Conservation (phyloP, 805 yeast species). For the Starmerella etchellsii region DNA sequence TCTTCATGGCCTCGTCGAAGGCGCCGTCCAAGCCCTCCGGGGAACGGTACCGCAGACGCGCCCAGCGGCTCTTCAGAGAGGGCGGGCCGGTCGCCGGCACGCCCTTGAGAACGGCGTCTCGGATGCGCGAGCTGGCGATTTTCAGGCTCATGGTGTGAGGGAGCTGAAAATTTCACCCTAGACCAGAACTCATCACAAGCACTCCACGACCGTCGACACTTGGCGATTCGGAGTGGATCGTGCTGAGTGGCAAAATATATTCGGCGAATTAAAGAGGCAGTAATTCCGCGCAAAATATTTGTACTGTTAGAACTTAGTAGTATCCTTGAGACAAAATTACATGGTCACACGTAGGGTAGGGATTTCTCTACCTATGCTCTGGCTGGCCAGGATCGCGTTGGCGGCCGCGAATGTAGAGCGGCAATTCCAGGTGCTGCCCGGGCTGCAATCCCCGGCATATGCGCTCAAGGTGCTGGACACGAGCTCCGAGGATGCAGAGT, state of each 20-base stretch:
- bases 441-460: conserved; percentile 3
- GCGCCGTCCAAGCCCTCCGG: conserved; percentile 62
- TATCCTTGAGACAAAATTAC: no score
- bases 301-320: no score
- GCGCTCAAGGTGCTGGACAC: neutral
- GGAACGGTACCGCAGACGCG: conserved; percentile 39
- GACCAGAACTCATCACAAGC: no score
- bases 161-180: neutral
- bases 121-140: conserved; percentile 18
- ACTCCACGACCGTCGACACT: no score
- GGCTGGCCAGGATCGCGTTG: neutral
- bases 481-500: neutral
- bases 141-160: conserved; percentile 11
- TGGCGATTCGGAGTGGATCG: no score
- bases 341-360: no score
- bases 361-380: neutral
- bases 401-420: conserved; percentile 3
- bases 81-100: conserved; percentile 23
- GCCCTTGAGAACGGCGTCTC: conserved; percentile 23
- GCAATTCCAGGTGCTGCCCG: conserved; percentile 5
- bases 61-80: conserved; percentile 19
- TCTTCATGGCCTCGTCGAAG: conserved; percentile 53
- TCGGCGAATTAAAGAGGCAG: no score
- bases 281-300: no score
- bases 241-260: no score